Evolutionary conservation across 768 basidiomycete genomes (phyloP).

Genomic region (Leccinellum albellum): DNA sequence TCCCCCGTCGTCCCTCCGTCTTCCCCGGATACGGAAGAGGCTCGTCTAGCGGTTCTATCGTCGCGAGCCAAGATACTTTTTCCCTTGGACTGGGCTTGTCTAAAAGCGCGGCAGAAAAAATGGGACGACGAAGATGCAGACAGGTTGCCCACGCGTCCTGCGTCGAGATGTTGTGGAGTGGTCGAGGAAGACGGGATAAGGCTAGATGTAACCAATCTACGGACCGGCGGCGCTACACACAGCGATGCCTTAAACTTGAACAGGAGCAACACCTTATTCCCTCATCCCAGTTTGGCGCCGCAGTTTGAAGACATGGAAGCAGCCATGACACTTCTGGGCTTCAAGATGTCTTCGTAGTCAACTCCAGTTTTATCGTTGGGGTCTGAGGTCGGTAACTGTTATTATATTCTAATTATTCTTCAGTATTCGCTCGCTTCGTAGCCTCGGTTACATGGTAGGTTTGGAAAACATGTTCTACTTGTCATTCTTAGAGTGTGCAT

Average conservation of each 20-base stretch:
- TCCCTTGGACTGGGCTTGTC: constrained; percentile 76
- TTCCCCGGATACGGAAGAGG: constrained; percentile 21
- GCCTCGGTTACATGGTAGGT: background rate
- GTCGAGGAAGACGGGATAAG: constrained; percentile 13
- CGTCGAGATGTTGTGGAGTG: constrained; percentile 3
- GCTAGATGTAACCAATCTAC: constrained; percentile 15
- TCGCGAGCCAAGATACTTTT: constrained; percentile 40
- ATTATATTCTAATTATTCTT: constrained; percentile 29
- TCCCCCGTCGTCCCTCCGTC: constrained; percentile 23
- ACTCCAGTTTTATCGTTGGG: background rate
- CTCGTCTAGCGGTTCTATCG: constrained; percentile 23
- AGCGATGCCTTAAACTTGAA: background rate
- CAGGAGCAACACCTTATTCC: background rate
- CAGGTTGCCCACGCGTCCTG: constrained; percentile 4
- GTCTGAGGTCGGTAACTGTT: background rate
- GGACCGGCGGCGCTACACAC: constrained; percentile 3
- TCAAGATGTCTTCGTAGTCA: constrained; percentile 21
- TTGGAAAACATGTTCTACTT: background rate
- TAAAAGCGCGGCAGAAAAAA: constrained; percentile 36
- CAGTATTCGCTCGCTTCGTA: constrained; percentile 18
- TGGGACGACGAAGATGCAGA: constrained; percentile 23
- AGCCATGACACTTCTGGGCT: constrained; percentile 34
- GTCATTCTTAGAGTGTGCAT: background rate
- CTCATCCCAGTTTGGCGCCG: constrained; percentile 1
- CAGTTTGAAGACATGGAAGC: constrained; percentile 36